Conservation (phyloP, 768 basidiomycete species). For the Termitomyces sp. region DNA sequence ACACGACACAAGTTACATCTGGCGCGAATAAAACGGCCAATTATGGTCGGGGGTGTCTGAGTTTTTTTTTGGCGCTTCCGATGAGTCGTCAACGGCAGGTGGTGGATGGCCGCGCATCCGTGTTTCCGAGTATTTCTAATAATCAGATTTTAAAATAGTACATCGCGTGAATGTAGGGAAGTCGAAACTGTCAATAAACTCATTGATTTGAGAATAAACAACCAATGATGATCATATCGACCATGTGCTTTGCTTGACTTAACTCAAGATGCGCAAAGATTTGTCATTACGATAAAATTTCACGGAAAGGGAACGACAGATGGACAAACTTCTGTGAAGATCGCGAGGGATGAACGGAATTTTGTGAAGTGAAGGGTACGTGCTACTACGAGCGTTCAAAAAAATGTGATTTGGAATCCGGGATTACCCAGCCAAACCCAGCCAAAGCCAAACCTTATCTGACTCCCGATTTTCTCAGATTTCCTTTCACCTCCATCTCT, state of each 20-base stretch:
- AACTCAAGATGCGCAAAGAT: not conserved
- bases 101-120: not conserved
- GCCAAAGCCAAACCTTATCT: conserved; percentile 42
- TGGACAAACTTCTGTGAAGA: not conserved
- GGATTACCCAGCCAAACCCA: conserved; percentile 28
- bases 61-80: not conserved
- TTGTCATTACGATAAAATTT: not conserved
- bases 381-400: not conserved
- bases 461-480: conserved; percentile 25
- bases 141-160: not conserved
- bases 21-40: too few species aligned
- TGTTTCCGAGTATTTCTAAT: not conserved
- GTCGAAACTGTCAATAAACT: too few species aligned
- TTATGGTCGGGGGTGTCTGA: too few species aligned
- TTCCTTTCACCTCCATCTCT: conserved; percentile 19
- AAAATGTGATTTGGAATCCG: conserved; percentile 19
- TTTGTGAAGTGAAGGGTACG: not conserved
- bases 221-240: not conserved
- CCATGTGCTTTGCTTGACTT: not conserved
- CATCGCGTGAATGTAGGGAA: not conserved
- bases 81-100: not conserved
- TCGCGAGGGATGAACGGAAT: not conserved
- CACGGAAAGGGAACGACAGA: not conserved
- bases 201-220: not conserved
- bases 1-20: too few species aligned